Evolutionary conservation across 1,139 yeast genomes (phyloP).

Genomic region (Diutina pseudorugosa): DNA sequence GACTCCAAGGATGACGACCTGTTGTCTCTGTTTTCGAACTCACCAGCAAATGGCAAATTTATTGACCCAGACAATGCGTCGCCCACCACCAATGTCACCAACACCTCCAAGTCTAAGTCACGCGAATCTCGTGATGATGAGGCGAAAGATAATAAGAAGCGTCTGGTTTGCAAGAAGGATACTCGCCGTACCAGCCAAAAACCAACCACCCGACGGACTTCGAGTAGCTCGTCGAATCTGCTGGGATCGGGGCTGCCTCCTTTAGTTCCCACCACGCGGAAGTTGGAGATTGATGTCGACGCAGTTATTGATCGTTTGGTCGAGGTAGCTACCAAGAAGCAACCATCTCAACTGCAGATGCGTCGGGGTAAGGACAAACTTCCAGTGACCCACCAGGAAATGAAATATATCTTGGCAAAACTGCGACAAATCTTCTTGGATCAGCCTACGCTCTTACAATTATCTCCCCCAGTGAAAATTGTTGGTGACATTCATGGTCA

Average conservation of each 20-base stretch:
- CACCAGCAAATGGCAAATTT: neutral
- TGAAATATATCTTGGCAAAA: conserved; percentile 51
- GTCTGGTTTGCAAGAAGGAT: neutral
- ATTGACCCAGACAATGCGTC: neutral
- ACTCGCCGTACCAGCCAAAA: neutral
- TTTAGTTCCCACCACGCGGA: conserved; percentile 11
- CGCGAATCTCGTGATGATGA: neutral
- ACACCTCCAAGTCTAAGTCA: neutral
- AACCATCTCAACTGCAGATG: conserved; percentile 7
- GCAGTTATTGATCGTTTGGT: conserved; percentile 42
- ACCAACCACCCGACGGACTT: neutral
- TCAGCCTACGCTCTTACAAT: conserved; percentile 66
- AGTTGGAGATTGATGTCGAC: conserved; percentile 35
- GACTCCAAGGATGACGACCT: conserved; percentile 2
- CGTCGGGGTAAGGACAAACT: conserved; percentile 29
- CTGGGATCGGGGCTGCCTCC: conserved; percentile 17
- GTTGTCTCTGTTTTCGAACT: neutral
- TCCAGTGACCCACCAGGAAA: conserved; percentile 39
- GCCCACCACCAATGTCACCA: neutral
- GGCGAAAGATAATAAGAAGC: neutral
- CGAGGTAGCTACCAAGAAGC: conserved; percentile 26
- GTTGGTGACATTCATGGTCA: conserved; percentile 19
- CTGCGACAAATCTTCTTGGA: conserved; percentile 59
- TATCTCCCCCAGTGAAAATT: conserved; percentile 76
- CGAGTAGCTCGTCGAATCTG: neutral